phyloP scores from a whole-genome alignment of 805 yeast genomes.

The Starmerella sp. region DNA sequence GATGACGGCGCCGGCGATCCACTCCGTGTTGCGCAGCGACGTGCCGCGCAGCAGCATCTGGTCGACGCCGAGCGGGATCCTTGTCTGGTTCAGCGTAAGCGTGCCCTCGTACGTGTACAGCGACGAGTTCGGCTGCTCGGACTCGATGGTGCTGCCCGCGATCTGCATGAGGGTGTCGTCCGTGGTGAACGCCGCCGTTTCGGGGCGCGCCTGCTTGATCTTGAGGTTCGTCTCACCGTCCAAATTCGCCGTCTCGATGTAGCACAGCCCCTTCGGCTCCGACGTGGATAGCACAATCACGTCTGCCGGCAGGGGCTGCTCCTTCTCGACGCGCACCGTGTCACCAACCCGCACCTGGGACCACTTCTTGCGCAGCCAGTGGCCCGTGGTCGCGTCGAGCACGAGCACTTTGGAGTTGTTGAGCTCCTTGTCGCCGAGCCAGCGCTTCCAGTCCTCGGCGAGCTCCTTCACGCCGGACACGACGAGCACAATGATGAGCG shows the following conservation, averaged over 20 bases:
- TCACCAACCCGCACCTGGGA: conserved; percentile 84
- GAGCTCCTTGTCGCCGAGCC: conserved; percentile 75
- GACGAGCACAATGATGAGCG: conserved; percentile 67
- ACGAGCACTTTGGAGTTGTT: conserved; percentile 68
- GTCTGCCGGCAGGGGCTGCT: conserved; percentile 92
- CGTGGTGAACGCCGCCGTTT: conserved; percentile 62
- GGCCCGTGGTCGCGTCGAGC: conserved; percentile 44
- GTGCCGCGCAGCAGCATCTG: conserved; percentile 93
- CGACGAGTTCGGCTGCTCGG: conserved; percentile 91
- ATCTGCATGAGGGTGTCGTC: conserved; percentile 46
- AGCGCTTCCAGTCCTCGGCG: conserved; percentile 82
- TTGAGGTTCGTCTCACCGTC: conserved; percentile 97
- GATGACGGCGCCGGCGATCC: conserved; percentile 88
- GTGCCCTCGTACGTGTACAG: conserved; percentile 94
- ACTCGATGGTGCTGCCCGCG: conserved; percentile 46
- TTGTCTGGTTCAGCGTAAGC: conserved; percentile 33
- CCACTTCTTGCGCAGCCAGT: conserved; percentile 65
- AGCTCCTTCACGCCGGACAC: conserved; percentile 91
- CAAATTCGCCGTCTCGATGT: conserved; percentile 91
- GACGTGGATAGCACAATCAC: conserved; percentile 74
- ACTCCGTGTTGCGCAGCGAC: conserved; percentile 81
- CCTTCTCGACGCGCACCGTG: conserved; percentile 69
- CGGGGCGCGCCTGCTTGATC: conserved; percentile 76
- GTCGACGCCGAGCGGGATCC: conserved; percentile 72
- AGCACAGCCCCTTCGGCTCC: conserved; percentile 96